phyloP scores from a whole-genome alignment of 108 stramenopile genomes.

The Nitzschia inconspicua region DNA sequence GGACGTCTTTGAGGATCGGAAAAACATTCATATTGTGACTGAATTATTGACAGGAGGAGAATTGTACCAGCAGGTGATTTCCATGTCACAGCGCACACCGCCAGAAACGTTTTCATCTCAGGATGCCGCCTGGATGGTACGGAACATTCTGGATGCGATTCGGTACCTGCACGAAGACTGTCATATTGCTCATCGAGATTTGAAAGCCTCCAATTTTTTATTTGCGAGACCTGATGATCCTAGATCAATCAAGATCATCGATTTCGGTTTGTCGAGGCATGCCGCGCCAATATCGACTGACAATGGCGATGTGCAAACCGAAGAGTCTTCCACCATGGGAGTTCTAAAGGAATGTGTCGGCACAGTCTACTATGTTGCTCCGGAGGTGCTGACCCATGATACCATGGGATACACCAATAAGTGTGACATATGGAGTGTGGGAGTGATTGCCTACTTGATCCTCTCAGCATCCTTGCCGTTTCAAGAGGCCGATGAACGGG shows the following conservation, averaged over 20 bases:
- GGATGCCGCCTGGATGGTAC: constrained; percentile 41
- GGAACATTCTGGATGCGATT: constrained; percentile 56
- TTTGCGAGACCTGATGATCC: constrained; percentile 45
- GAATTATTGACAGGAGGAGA: constrained; percentile 52
- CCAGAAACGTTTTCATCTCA: constrained; percentile 42
- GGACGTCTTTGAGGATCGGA: constrained; percentile 67
- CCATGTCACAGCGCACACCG: constrained; percentile 28
- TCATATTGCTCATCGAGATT: constrained; percentile 89
- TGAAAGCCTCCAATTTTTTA: constrained; percentile 92
- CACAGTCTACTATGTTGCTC: constrained; percentile 45
- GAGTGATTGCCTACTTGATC: constrained; percentile 59
- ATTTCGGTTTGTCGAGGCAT: constrained; percentile 90
- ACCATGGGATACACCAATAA: constrained; percentile 48
- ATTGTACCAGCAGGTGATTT: constrained; percentile 66
- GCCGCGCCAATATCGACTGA: background rate
- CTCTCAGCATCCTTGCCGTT: constrained; percentile 49
- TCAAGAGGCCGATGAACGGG: constrained; percentile 25
- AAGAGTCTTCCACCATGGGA: background rate
- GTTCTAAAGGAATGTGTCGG: background rate
- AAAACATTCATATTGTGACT: constrained; percentile 51
- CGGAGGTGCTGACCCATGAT: constrained; percentile 69
- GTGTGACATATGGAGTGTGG: constrained; percentile 75
- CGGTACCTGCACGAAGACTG: constrained; percentile 56
- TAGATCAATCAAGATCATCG: constrained; percentile 87
- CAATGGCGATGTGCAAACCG: background rate